phyloP scores from a whole-genome alignment of 257 asterid genomes.

The Cruciata laevipes region DNA sequence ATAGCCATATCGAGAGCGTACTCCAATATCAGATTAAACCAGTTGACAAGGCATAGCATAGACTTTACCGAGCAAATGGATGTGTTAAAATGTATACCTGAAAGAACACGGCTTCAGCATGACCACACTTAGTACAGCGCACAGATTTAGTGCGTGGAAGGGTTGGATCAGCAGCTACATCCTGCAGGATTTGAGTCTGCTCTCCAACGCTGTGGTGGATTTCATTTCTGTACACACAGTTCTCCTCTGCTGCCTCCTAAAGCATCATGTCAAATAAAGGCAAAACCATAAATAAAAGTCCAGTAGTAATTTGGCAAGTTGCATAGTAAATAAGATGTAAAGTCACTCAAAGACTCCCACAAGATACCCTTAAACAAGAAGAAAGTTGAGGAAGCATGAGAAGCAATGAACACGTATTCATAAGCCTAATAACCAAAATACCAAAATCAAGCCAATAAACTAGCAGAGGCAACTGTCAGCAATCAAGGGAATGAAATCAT shows the following conservation, averaged over 20 bases:
- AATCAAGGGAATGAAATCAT: too few relatives aligned
- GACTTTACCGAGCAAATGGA: neutral
- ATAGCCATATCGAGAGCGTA: neutral
- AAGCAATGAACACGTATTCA: neutral
- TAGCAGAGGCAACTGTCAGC: neutral
- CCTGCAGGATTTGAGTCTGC: slow-evolving; percentile 86
- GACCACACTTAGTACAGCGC: slow-evolving; percentile 78
- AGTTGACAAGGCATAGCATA: too few relatives aligned
- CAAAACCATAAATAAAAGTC: neutral
- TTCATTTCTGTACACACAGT: slow-evolving; percentile 85
- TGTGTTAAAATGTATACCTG: slow-evolving; percentile 41
- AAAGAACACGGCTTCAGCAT: slow-evolving; percentile 98
- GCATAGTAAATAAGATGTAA: neutral
- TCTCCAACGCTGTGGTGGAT: slow-evolving; percentile 83
- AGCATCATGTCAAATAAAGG: neutral
- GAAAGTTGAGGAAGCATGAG: neutral
- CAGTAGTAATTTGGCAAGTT: neutral
- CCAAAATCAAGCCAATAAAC: neutral
- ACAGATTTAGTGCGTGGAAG: slow-evolving; percentile 92
- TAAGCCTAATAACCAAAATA: neutral
- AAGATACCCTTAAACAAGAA: neutral
- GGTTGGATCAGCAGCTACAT: slow-evolving; percentile 98
- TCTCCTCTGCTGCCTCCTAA: slow-evolving; percentile 92
- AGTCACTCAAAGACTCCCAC: too few relatives aligned
- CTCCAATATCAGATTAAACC: too few relatives aligned